Evolutionary conservation across 345 rosid genomes (phyloP).

Genomic region (Odontarrhena argentea): DNA sequence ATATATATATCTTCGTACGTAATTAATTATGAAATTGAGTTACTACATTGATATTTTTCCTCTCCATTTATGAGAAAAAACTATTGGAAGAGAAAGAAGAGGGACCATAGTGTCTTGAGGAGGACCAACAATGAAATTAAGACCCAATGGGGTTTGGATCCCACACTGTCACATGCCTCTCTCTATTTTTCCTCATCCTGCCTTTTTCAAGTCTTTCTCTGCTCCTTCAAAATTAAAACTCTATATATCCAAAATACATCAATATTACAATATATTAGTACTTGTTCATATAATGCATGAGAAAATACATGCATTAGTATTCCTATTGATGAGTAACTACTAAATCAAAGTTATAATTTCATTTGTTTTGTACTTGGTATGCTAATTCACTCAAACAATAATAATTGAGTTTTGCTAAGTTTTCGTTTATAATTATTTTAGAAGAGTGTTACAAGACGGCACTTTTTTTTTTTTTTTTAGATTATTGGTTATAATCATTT

Average conservation of each 20-base stretch:
- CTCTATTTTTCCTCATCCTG: constrained; percentile 26
- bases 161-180: constrained; percentile 56
- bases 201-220: constrained; percentile 16
- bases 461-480: constrained; percentile 11
- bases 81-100: constrained; percentile 27
- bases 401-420: background rate
- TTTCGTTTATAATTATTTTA: constrained; percentile 11
- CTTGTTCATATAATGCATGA: constrained; percentile 20
- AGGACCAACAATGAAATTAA: constrained; percentile 54
- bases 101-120: constrained; percentile 63
- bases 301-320: background rate
- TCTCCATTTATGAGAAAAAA: constrained; percentile 7
- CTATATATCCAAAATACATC: constrained; percentile 12
- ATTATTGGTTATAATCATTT: constrained; percentile 24
- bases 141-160: constrained; percentile 55
- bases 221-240: constrained; percentile 31
- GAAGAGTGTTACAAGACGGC: constrained; percentile 40
- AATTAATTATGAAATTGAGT: constrained; percentile 26
- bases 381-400: constrained; percentile 1
- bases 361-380: background rate
- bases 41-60: constrained; percentile 34
- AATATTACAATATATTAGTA: background rate
- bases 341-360: background rate
- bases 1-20: constrained; percentile 36
- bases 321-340: too few relatives aligned